Base-by-base conservation (phyloP, 495 filamentous ascomycete species). In the Xylaria sp. region DNA sequence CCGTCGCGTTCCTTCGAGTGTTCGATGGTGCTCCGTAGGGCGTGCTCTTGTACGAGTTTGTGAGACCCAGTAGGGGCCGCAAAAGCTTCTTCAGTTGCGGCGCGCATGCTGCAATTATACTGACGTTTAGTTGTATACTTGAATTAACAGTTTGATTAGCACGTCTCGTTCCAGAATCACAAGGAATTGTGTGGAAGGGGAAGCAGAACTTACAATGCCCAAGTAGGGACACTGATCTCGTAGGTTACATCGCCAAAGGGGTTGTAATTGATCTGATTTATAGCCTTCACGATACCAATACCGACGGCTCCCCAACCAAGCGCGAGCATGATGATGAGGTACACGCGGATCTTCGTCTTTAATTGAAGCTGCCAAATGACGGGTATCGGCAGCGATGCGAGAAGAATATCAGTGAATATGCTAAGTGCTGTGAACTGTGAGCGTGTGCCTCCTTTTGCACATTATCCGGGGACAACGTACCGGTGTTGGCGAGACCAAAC, bases 71-170 rank as follows among this genome's bases (percentile, higher is more conserved):
- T 26, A 77, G 57, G 9, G 61, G 71, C 63, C 75, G 78, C n/a
- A 84, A 68, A 7, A 86, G 77, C 6, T 82, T 81, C 14, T 82
- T 78, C 19, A 85, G 75, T 7, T 81, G 80, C n/a, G 83, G 83
- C 6, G 83, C 73, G 72, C 82, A 86, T 21, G 81, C 85, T 31
- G 83, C 81, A 43, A 85, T 80, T 61, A 82, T 86, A 31, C 84
- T 84, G 46, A 80, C 82, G 61, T 79, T 84, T 33, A 82, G 82
- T 81, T 86, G 78, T 24, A 78, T 73, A 48, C 79, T 84, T 33
- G 0, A 50, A 29, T 1, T 61, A 63, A 74, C 35, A 9, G 68
- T 17, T 46, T 58, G 33, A 61, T 74, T 61, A 68, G 76, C 74
- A 43, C 14, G 24, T 68, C 15, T 8, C 14, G n/a, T 29, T n/a